Evolutionary conservation across 768 basidiomycete genomes (phyloP), one percentile per base, ranked within the genome.

Genomic region (Calocera viscosa): DNA sequence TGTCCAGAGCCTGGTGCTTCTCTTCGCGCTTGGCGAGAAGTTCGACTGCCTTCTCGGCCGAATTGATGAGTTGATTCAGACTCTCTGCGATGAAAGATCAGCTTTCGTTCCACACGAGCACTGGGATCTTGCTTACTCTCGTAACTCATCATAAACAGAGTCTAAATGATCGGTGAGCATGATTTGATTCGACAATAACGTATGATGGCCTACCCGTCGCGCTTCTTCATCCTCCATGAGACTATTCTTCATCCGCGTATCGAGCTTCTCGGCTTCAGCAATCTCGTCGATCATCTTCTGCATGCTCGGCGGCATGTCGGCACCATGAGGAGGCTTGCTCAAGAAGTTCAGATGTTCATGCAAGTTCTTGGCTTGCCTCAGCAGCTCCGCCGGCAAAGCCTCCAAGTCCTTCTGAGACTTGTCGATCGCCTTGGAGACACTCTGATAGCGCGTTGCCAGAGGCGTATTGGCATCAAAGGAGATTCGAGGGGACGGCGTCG

Each of bases 271-370:
- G 8, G 53, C 24, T 19, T 60, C 26, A 26, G 22, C 53, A 60
- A 60, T 32, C 7, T 60, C 53, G 30, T 60, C 53, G 26, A 60
- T 32, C 53, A 60, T 26, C 53, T 60, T 60, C 53, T 60, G 53
- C 53, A 60, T 60, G 10, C 14, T 60, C 2, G 53, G 53, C 26
- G 53, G 53, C 53, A 60, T 60, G 19, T 26, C 53, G 7, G 30
- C 53, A 10, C 53, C 53, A 60, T 60, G 53, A 2, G 53, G 53
- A 2, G 53, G 53, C 30, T 60, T 60, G 53, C 53, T 60, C 53
- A 60, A 60, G 30, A 60, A 60, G 19, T 60, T 60, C 53, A 60
- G 30, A 60, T 60, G 53, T 10, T 60, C 53, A 32, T 60, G 53
- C 11, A 60, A 26, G 16, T 12, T 32, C 30, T 60, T 60, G 14